A percentile compares a stretch with the other conserved stretches of the same genome.
phyloP scores from a whole-genome alignment of 768 basidiomycete genomes.

The Galerina sulciceps region DNA sequence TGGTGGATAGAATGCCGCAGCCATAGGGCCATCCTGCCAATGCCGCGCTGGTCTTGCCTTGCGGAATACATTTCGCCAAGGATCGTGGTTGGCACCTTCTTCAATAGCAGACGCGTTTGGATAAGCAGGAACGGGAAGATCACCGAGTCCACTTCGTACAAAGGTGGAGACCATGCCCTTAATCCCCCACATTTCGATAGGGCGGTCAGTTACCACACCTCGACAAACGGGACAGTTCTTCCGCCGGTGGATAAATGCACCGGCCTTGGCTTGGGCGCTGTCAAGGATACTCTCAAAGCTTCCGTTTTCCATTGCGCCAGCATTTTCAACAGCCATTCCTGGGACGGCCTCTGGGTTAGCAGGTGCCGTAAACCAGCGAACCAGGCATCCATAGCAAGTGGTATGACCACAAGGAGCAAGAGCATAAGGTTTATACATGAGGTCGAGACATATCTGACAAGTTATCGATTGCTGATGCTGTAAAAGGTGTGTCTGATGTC shows the following conservation, averaged over 20 bases:
- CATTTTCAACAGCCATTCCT: conserved; percentile 35
- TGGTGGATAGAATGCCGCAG: not conserved
- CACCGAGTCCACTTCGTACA: conserved; percentile 57
- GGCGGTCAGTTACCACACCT: conserved; percentile 57
- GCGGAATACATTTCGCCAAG: conserved; percentile 71
- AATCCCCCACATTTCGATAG: conserved; percentile 73
- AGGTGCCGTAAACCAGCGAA: conserved; percentile 72
- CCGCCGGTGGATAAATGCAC: conserved; percentile 51
- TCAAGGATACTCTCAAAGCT: conserved; percentile 23
- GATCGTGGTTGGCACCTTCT: conserved; percentile 42
- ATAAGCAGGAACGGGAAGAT: conserved; percentile 26
- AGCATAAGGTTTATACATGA: conserved; percentile 74
- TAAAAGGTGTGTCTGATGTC: conserved; percentile 56
- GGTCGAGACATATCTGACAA: conserved; percentile 81
- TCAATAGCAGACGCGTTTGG: conserved; percentile 28
- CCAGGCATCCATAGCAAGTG: conserved; percentile 71
- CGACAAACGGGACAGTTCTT: conserved; percentile 83
- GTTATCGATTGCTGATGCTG: conserved; percentile 67
- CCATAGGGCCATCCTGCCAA: not conserved
- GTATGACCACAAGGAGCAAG: conserved; percentile 79
- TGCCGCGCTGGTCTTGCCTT: conserved; percentile 8
- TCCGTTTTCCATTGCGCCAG: conserved; percentile 5
- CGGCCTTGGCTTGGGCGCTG: conserved; percentile 46
- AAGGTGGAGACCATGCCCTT: conserved; percentile 64
- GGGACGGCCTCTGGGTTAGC: conserved; percentile 34